Evolutionary conservation across 768 basidiomycete species (phyloP).

Genomic region (Termitomyces bulborhizus): DNA sequence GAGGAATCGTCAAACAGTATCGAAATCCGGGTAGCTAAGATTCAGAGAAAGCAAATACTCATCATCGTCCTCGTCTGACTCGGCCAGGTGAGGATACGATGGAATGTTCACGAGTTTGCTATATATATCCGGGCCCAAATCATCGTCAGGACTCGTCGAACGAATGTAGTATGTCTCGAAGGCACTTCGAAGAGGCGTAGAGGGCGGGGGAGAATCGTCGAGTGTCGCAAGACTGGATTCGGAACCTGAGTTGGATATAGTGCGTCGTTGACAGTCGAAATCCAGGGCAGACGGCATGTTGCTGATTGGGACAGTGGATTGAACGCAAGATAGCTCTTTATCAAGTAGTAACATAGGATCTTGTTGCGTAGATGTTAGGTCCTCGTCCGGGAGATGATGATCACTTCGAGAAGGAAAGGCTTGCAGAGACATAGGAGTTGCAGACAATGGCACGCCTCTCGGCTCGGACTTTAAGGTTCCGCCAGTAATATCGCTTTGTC

Average conservation of each 20-base stretch:
- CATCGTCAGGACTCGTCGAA: conserved; percentile 7
- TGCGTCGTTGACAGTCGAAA: not conserved
- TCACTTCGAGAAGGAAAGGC: not conserved
- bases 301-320: not conserved
- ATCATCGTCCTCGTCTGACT: conserved; percentile 13
- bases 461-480: not conserved
- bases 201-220: conserved; percentile 13
- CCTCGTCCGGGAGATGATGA: not conserved
- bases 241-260: not conserved
- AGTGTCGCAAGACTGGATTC: conserved; percentile 8
- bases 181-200: conserved; percentile 4
- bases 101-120: conserved; percentile 10
- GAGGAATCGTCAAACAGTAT: not conserved
- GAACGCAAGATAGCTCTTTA: not conserved
- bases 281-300: not conserved
- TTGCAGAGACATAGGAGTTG: not conserved
- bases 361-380: not conserved
- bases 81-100: conserved; percentile 2
- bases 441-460: not conserved
- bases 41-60: conserved; percentile 13
- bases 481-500: not conserved
- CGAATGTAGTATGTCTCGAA: conserved; percentile 10
- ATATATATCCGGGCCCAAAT: conserved; percentile 1
- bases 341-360: not conserved
- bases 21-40: conserved; percentile 13